Base-by-base conservation (phyloP, 305 asterid species). In the Coffea humblotiana region DNA sequence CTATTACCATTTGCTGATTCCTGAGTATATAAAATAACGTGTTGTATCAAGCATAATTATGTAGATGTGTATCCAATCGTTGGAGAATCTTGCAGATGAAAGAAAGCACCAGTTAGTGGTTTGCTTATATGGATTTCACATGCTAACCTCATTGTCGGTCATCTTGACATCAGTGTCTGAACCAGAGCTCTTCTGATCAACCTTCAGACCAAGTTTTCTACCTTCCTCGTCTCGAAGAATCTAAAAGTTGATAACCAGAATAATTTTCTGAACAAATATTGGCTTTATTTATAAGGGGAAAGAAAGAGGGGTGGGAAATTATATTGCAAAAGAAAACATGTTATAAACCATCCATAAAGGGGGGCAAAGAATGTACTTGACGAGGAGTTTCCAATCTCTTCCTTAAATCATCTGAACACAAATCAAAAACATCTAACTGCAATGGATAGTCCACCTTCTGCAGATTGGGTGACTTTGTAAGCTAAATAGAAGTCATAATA, bases 361-460 rank as follows among this genome's bases (percentile, higher is more conserved):
- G 76, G 85, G 45, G 83, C 29, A 77, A 83, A 71, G 79, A 64
- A 74, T 74, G 88, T 90, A 96, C 99, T 92, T 81, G 85, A 72
- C 99, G 96, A 84, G 99, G 98, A 85, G 85, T 92, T 82, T 94
- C 98, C 86, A 94, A 84, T 86, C 84, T 93, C 87, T 94, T 93
- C 74, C 87, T 88, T 52, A 96, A 93, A 81, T 92, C 97, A 73
- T 96, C 99, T 16, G 99, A 96, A 83, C 98, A 96, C 66, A 96
- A 83, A 89, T 94, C 99, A 84, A 85, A 92, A 78, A 94, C 96
- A 86, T 96, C 99, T 78, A 96, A 85, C 89, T 82, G 91, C 91
- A 96, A 86, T 27, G 99, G 99, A 82, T 93, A 96, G 87, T 92
- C 97, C 85, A 96, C 99, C 93, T 94, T 96, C 99, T 96, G 94